Evolutionary conservation across 2,329 filamentous ascomycete genomes (phyloP), one percentile per base, ranked within the genome.

Genomic region (Eutypa lata): DNA sequence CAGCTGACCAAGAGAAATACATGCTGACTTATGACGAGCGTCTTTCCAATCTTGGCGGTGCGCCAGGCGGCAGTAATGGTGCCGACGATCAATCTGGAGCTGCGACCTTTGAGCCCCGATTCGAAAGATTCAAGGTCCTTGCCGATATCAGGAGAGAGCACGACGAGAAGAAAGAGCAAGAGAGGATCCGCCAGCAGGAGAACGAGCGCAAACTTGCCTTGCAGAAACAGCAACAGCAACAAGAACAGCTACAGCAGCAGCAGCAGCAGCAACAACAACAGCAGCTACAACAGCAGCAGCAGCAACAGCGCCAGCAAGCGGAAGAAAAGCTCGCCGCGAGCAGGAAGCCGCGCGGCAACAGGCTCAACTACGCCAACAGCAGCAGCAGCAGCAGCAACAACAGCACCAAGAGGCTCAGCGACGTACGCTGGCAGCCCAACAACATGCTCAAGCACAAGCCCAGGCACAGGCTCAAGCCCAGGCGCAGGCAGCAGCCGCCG

Each of bases 21-120:
- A 94, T 99, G 91, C 86, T 97, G 48, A 87, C 90, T 21, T 84
- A 92, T 72, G 94, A 99, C 65, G 93, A 97, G 62, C 83, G 91
- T 6, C 80, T 91, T 54, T 78, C 87, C 1, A 81, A 77, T 40
- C 76, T 77, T 14, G 78, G 81, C 3, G 76, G 79, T 40, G 80
- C 80, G 7, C 80, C 84, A 54, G 78, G 81, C 53, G 79, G 79
- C 2, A 73, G 77, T 13, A 80, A 81, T 33, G 82, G 85, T 51
- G 71, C 82, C n/a, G 87, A 89, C 54, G 84, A 81, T 19, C 85
- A 90, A 57, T 83, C 84, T 37, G 87, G 84, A 19, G 80, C 81
- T 6, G 80, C 84, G n/a, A 81, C 87, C 3, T 95, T 95, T 62
- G 91, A 95, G 67, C 86, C 88, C 35, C 83, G 88, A 26, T 97